A percentile compares a stretch with the other conserved stretches of the same genome.
Conservation (phyloP, 73 alveolate genomes). For the Breviolum minutum region DNA sequence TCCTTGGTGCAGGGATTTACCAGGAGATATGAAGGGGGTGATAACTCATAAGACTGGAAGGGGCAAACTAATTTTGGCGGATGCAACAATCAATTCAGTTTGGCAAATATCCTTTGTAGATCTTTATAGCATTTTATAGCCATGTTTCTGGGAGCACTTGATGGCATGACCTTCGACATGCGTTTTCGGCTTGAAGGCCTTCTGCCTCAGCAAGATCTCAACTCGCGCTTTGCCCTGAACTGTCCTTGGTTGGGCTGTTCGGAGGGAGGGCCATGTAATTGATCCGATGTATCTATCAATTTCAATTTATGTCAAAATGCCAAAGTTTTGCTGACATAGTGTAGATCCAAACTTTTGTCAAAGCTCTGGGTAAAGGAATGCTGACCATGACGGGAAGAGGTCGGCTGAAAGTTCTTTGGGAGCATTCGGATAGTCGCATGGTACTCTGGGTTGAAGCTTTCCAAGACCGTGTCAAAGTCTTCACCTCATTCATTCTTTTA, state of each 20-base stretch:
- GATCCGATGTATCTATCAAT: too few species aligned
- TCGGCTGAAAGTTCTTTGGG: background rate
- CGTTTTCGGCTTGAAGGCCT: background rate
- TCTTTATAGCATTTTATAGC: too few species aligned
- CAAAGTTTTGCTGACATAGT: too few species aligned
- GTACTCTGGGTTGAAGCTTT: background rate
- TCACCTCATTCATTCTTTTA: too few species aligned
- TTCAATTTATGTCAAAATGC: too few species aligned
- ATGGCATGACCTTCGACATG: background rate
- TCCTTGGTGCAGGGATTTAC: too few species aligned
- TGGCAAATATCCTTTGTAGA: too few species aligned
- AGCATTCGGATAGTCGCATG: background rate
- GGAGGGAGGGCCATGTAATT: too few species aligned
- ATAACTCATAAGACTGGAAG: too few species aligned
- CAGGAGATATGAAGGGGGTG: too few species aligned
- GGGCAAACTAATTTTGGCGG: too few species aligned
- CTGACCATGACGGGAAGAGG: background rate
- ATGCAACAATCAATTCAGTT: too few species aligned
- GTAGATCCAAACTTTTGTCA: background rate
- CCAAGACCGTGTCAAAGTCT: background rate
- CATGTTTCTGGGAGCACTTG: background rate
- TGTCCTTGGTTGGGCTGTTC: background rate
- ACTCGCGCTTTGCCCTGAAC: background rate
- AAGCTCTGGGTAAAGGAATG: background rate
- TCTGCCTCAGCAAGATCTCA: conserved; percentile 4